Percentiles rank a stretch among this genome's conserved stretches.
Evolutionary conservation across 768 basidiomycete genomes (phyloP).

Genomic region (Hygrophorus pudorinus): DNA sequence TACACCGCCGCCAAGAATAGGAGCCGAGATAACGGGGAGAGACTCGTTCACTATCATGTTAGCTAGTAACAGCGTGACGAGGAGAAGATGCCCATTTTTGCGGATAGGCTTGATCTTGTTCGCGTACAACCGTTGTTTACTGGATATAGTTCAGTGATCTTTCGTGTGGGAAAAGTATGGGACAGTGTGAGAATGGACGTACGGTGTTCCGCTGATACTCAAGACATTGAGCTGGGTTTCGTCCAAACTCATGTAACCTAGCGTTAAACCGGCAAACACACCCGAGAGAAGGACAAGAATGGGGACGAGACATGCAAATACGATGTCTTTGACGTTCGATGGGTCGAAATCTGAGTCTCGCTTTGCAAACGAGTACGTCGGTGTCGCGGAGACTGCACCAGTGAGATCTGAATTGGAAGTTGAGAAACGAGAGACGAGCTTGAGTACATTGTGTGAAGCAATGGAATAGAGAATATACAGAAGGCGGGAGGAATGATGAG

Average conservation of each 20-base stretch:
- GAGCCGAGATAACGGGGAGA: conserved; percentile 75
- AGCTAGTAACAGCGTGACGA: conserved; percentile 73
- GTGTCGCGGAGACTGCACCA: too few relatives aligned
- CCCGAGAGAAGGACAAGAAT: conserved; percentile 76
- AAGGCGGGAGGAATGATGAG: too few relatives aligned
- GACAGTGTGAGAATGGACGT: conserved; percentile 17
- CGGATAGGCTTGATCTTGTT: conserved; percentile 82
- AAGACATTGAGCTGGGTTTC: conserved; percentile 87
- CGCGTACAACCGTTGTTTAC: conserved; percentile 72
- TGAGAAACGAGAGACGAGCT: too few relatives aligned
- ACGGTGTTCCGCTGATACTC: conserved; percentile 78
- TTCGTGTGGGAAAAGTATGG: conserved; percentile 2
- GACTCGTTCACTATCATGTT: conserved; percentile 93
- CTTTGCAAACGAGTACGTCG: too few relatives aligned
- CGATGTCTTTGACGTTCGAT: conserved; percentile 22
- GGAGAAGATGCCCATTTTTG: conserved; percentile 70
- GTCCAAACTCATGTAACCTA: conserved; percentile 90
- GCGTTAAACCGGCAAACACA: conserved; percentile 83
- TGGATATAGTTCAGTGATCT: conserved; percentile 18
- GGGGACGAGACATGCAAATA: conserved; percentile 59
- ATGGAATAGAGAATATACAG: too few relatives aligned
- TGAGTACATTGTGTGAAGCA: too few relatives aligned
- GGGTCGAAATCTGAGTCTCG: conserved; percentile 18
- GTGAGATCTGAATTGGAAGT: too few relatives aligned
- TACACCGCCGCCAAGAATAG: conserved; percentile 69